Percentiles rank a stretch among this genome's conserved stretches.
phyloP scores from a whole-genome alignment of 352 stramenopile genomes.

The Phytopythium litorale region DNA sequence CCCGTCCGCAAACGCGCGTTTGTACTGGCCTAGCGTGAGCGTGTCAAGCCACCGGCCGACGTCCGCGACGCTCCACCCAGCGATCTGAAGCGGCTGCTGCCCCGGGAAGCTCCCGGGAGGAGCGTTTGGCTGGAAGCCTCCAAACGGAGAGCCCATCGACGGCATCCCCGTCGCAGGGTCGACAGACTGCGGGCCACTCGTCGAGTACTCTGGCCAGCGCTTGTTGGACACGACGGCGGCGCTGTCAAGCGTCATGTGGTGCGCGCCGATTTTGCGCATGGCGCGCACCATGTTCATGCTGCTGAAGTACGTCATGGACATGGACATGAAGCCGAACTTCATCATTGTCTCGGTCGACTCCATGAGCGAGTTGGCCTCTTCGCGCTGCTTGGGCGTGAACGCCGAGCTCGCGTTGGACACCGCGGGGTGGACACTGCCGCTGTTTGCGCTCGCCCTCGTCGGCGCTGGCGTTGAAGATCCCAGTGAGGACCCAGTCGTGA shows the following conservation, averaged over 20 bases:
- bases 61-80: slow-evolving; percentile 85
- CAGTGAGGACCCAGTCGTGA: neutral
- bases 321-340: slow-evolving; percentile 98
- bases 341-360: slow-evolving; percentile 97
- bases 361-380: slow-evolving; percentile 91
- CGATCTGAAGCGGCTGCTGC: slow-evolving; percentile 63
- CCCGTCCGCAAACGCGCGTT: slow-evolving; percentile 83
- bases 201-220: slow-evolving; percentile 52
- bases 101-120: slow-evolving; percentile 51
- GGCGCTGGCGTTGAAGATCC: slow-evolving; percentile 7
- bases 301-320: slow-evolving; percentile 97
- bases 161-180: slow-evolving; percentile 1
- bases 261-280: slow-evolving; percentile 93
- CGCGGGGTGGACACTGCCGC: neutral
- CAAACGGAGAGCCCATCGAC: slow-evolving; percentile 3
- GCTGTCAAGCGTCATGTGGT: slow-evolving; percentile 89
- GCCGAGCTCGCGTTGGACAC: slow-evolving; percentile 15
- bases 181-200: neutral
- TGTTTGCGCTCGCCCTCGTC: slow-evolving; percentile 10
- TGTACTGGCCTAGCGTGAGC: slow-evolving; percentile 87
- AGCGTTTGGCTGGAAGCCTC: slow-evolving; percentile 39
- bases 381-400: slow-evolving; percentile 78
- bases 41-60: slow-evolving; percentile 90
- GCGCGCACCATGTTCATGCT: slow-evolving; percentile 96
- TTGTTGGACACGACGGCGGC: slow-evolving; percentile 57